These are phyloP conservation scores for Trebouxia sp. DNA, from an alignment of 139 green algal species.

Conservation along the genomic window DNA sequence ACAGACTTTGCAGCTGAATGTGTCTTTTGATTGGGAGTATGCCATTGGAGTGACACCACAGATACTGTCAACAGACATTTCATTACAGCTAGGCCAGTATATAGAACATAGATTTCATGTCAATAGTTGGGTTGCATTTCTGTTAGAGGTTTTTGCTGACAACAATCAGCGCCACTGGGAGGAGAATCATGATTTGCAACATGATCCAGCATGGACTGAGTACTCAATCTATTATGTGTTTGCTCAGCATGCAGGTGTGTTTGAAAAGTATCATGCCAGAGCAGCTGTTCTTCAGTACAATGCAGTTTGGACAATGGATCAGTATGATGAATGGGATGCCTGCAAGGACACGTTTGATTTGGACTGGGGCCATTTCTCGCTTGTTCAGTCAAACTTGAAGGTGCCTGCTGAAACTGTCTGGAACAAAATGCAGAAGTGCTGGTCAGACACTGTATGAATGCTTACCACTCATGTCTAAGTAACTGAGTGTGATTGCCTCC, in stretches of 20 bases:
- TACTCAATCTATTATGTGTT: conserved; percentile 34
- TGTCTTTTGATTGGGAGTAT: conserved; percentile 26
- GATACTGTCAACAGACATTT: conserved; percentile 28
- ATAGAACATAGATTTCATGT: conserved; percentile 22
- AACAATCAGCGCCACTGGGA: conserved; percentile 6
- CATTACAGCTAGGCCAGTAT: not conserved
- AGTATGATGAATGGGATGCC: not conserved
- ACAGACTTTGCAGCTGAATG: conserved; percentile 12
- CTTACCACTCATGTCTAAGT: no score
- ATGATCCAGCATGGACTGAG: conserved; percentile 29
- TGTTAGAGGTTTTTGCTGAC: conserved; percentile 9
- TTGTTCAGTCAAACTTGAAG: conserved; percentile 29
- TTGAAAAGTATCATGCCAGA: conserved; percentile 19
- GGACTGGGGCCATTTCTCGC: not conserved
- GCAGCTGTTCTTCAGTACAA: not conserved
- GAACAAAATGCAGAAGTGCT: not conserved
- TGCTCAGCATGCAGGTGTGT: conserved; percentile 17
- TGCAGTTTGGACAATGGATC: conserved; percentile 6
- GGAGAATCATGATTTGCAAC: conserved; percentile 6
- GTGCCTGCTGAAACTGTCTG: not conserved
- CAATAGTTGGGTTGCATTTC: conserved; percentile 16
- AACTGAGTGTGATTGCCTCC: no score
- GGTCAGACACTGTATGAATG: no score
- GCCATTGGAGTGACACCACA: conserved; percentile 34
- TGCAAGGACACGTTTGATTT: conserved; percentile 12